Evolutionary conservation across 345 rosid genomes (phyloP).

Genomic region (Brassica napus): DNA sequence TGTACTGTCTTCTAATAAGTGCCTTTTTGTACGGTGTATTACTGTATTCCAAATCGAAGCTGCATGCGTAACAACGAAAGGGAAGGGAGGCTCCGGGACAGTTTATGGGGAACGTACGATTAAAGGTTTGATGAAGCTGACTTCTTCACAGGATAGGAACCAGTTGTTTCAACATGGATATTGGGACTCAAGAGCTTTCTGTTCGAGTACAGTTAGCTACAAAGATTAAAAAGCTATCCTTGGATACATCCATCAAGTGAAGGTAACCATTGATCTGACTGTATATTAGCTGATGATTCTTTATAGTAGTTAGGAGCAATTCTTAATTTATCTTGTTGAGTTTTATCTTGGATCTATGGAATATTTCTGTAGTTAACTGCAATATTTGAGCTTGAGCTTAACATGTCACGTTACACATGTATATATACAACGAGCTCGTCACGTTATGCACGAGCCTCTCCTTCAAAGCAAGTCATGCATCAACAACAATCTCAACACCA

Average conservation of each 20-base stretch:
- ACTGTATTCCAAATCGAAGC: too few relatives aligned
- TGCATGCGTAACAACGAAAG: conserved; percentile 69
- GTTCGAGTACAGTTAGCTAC: conserved; percentile 52
- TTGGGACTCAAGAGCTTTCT: conserved; percentile 50
- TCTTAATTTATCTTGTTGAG: conserved; percentile 9
- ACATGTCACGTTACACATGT: too few relatives aligned
- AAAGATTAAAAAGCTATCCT: conserved; percentile 77
- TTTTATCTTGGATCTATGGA: not conserved
- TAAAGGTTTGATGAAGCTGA: conserved; percentile 60
- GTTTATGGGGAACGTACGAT: conserved; percentile 85
- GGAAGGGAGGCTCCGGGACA: conserved; percentile 91
- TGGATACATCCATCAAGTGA: conserved; percentile 91
- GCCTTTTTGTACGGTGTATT: conserved; percentile 40
- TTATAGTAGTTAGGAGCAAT: not conserved
- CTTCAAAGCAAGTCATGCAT: too few relatives aligned
- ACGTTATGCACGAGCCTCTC: too few relatives aligned
- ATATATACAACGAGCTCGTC: too few relatives aligned
- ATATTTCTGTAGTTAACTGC: too few relatives aligned
- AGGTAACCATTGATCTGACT: conserved; percentile 48
- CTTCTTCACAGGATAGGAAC: conserved; percentile 47
- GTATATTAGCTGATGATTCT: conserved; percentile 8
- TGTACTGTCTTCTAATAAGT: not conserved
- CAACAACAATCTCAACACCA: too few relatives aligned
- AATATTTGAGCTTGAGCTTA: too few relatives aligned
- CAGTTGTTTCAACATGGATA: conserved; percentile 48